Base-by-base conservation (phyloP, 208 protist species). In the Acanthamoeba lenticulata region DNA sequence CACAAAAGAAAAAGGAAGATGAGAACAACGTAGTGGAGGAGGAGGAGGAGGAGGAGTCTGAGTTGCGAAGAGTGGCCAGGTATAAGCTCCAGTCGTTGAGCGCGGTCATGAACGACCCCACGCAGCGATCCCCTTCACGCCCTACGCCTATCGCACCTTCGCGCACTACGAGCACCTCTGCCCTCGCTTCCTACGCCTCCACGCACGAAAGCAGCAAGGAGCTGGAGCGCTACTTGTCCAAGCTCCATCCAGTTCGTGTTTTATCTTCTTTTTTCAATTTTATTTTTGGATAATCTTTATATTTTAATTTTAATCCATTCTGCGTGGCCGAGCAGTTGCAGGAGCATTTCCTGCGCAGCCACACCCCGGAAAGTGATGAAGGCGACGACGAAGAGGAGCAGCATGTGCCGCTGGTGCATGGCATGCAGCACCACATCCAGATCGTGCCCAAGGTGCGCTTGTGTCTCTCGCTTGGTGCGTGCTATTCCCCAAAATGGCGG, bases 61-160 rank as follows among this genome's bases (percentile, higher is more conserved):
- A 74, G n/a, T 52, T 91, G 85, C 85, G 69, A 36, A 15, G 60
- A 69, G n/a, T 91, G 2, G 36, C 49, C 15, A 45, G 27, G 24
- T 91, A 49, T 52, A 65, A 74, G 57, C 55, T 91, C 5, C 85
- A 91, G 36, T 49, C 60, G 1, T 34, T 91, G 36, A 91, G 85
- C 60, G 85, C 85, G 6, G 85, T 91, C 17, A 65, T 91, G 85
- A 91, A 91, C 60, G 85, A 91, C 85, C 85, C 85, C 38, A 49
- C 85, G 3, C 85, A 91, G 85, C 85, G 85, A 24, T 29, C 34
- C 0, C n/a, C 85, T 34, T 74, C 49, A 24, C 27, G 44, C 32
- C 19, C 38, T 1, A 11, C 34, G 9, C 38, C n/a, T 13, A 5
- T 29, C 34, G 27, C 69, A 17, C 69, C 36, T 19, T 79, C 7